Conservation (phyloP, 73 alveolate species). For the Blepharisma stoltei region DNA sequence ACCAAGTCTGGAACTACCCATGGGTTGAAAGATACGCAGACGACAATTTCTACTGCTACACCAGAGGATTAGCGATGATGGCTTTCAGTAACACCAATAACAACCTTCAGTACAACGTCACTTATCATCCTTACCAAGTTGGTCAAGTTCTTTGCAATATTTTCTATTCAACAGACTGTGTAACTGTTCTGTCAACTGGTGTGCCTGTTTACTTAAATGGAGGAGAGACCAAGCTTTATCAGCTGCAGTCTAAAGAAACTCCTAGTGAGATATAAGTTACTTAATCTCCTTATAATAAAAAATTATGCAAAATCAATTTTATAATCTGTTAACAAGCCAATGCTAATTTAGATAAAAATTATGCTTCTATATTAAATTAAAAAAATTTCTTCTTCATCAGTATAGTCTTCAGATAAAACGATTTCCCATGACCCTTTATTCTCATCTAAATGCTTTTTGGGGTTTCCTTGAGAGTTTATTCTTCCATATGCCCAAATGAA, state of each 20-base stretch:
- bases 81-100: slow-evolving; percentile 64
- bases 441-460: too few relatives aligned
- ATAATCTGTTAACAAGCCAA: too few relatives aligned
- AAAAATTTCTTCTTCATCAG: too few relatives aligned
- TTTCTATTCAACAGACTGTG: slow-evolving; percentile 47
- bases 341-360: too few relatives aligned
- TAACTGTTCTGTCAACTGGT: slow-evolving; percentile 36
- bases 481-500: too few relatives aligned
- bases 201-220: slow-evolving; percentile 38
- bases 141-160: slow-evolving; percentile 58
- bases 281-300: too few relatives aligned
- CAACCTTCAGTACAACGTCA: slow-evolving; percentile 10
- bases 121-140: slow-evolving; percentile 29
- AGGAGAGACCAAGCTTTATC: slow-evolving; percentile 50
- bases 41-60: slow-evolving; percentile 67
- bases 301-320: too few relatives aligned
- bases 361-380: too few relatives aligned
- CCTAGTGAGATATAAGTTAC: background rate
- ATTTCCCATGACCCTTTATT: too few relatives aligned
- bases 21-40: slow-evolving; percentile 64
- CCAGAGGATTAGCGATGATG: slow-evolving; percentile 73
- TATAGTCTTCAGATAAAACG: too few relatives aligned
- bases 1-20: slow-evolving; percentile 52
- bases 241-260: slow-evolving; percentile 11
- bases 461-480: too few relatives aligned